Evolutionary conservation across 1,139 yeast species (phyloP), one percentile per base, ranked within the genome.

Genomic region (Keqinozyma sinolaborantium): DNA sequence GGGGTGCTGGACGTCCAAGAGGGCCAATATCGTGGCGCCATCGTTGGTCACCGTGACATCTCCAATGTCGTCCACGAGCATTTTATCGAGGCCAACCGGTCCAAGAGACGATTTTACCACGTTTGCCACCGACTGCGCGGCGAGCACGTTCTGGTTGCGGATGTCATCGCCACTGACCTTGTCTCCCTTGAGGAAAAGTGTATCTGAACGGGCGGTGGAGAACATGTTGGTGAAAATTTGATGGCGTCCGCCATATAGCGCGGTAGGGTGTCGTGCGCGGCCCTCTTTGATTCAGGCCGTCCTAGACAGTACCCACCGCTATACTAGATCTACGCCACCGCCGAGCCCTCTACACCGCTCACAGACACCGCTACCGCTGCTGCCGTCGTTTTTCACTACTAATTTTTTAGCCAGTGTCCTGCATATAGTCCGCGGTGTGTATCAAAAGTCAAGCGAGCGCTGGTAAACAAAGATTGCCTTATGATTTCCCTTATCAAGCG

Each of bases 21-120:
- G 65, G 8, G 92, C 75, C 43, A 94, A 70, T 45, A 94, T 94
- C 6, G 98, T 94, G 35, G 99, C 98, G 42, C 99, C 99, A 59
- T 94, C 99, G 56, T 94, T 94, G 32, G 99, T 94, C 33, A 94
- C 97, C 5, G 97, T 90, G 30, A 94, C 97, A 63, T 94, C 99
- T 40, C 98, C 98, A 63, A 94, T 94, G 56, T 94, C 98, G 60
- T 94, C 99, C 30, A 94, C 99, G 38, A 94, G 73, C 97, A 94
- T 92, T 68, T 94, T 94, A 63, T 94, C 99, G 36, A 94, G 73
- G 15, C 99, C 99, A 25, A 92, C 98, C 6, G 99, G 99, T 5
- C 99, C 99, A 40, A 94, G 69, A 3, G 97, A 88, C 14, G 97
- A 83, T 61, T 92, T 94, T 44, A 94, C 97, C 28, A 94, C 97